These are phyloP conservation scores for Straminergon stramineum DNA, from an alignment of 225 moss, liverwort and hornwort species.

Conservation along the genomic window DNA sequence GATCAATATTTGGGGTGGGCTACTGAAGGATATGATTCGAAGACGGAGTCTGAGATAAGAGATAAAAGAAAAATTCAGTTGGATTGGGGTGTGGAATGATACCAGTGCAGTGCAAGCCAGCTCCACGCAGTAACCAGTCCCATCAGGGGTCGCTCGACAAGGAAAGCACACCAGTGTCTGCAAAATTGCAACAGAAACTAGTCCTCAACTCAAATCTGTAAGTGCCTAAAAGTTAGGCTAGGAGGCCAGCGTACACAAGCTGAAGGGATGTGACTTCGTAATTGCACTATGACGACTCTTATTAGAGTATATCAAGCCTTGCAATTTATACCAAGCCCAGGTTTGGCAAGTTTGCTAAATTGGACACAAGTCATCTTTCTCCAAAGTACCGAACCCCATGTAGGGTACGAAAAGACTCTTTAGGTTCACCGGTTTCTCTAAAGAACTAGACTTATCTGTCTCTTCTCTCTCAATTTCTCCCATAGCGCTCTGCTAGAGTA, in stretches of 20 bases:
- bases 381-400: background rate
- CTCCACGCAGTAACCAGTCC: slow-evolving; percentile 28
- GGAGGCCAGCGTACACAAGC: background rate
- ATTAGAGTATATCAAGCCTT: background rate
- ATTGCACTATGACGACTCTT: background rate
- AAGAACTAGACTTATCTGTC: background rate
- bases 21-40: background rate
- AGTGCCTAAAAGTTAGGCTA: background rate
- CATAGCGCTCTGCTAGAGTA: background rate
- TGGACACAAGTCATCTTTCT: background rate
- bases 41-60: background rate
- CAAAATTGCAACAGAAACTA: background rate
- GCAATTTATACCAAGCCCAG: background rate
- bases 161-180: slow-evolving; percentile 49
- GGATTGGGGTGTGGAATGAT: background rate
- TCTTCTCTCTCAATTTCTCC: background rate
- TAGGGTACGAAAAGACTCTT: background rate
- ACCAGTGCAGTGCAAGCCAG: slow-evolving; percentile 26
- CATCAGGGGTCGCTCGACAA: background rate
- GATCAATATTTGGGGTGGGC: background rate
- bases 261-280: background rate
- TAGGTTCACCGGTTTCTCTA: background rate
- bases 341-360: background rate
- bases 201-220: background rate
- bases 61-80: background rate